Evolutionary conservation across 169 alveolate genomes (phyloP), one percentile per base, ranked within the genome.

Genomic region (Plasmodium fragile): DNA sequence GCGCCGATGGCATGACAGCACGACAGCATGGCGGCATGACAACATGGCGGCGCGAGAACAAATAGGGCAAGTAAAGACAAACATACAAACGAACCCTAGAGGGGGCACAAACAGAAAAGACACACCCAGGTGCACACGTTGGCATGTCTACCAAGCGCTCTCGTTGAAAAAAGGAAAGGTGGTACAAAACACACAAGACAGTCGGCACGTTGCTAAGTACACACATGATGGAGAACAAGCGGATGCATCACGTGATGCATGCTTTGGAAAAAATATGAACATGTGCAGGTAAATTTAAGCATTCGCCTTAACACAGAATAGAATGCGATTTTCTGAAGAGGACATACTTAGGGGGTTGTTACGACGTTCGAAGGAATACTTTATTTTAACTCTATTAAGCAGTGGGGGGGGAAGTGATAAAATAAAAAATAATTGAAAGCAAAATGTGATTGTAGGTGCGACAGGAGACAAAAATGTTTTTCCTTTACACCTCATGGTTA

Each of bases 401-500:
- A 13, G 34, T 22, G 34, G 34, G 52, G 16, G 6, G 11, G 52
- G 18, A 77, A 39, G 41, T 41, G 41, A 77, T 5, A 36, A 75
- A 25, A 75, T 16, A 75, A 32, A 72, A 72, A 77, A 77, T 41
- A 78, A 78, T 43, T 43, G 32, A 36, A 78, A 41, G 55, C 25
- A 0, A 78, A 78, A 34, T 43, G 77, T 79, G 84, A 52, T 18
- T 52, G 36, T 45, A 55, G 77, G 87, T n/a, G 39, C 87, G 52
- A 80, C 87, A 80, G 36, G 36, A 80, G 30, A 80, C 49, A 49
- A 18, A 16, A 7, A 18, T 25, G 30, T 80, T 80, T 49, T 80
- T 80, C 5, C n/a, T 80, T 49, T 52, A 4, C 28, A 3, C 3
- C 52, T 77, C 18, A 11, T n/a, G 18, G 55, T 45, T 73, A 73